Conservation (phyloP, 345 rosid species). For the Ceriops decandra region DNA sequence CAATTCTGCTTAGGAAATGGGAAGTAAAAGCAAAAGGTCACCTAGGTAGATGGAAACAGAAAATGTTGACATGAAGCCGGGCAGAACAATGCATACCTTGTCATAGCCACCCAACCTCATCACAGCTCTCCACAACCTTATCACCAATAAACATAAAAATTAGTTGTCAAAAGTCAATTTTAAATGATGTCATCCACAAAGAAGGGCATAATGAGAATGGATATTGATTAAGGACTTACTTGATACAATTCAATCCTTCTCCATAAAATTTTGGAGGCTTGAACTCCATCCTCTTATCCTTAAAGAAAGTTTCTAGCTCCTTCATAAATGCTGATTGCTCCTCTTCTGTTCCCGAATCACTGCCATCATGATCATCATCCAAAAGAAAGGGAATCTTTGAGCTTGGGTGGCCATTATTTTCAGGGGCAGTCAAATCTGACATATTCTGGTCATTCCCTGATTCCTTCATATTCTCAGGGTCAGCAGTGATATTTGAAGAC, state of each 20-base stretch:
- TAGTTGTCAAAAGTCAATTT: conserved; percentile 2
- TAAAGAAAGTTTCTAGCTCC: conserved; percentile 56
- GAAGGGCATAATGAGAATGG: neutral
- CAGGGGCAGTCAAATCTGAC: conserved; percentile 20
- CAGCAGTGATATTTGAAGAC: conserved; percentile 35
- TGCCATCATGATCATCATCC: conserved; percentile 44
- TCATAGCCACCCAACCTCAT: conserved; percentile 70
- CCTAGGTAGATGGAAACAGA: no score
- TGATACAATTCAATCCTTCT: conserved; percentile 62
- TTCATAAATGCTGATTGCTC: conserved; percentile 55
- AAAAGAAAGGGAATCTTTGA: conserved; percentile 31
- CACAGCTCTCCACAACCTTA: conserved; percentile 72
- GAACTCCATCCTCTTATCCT: conserved; percentile 56
- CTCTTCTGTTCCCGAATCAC: conserved; percentile 63
- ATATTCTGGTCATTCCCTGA: conserved; percentile 31
- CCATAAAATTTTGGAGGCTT: conserved; percentile 74
- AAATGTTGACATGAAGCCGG: neutral
- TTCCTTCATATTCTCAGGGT: conserved; percentile 28
- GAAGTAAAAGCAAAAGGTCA: no score
- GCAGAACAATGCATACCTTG: conserved; percentile 36
- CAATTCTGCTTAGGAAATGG: neutral
- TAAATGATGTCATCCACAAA: neutral
- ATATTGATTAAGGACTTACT: conserved; percentile 36
- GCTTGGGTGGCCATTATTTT: conserved; percentile 34
- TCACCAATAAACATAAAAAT: conserved; percentile 2